phyloP scores from a whole-genome alignment of 179 eudicot species.

The Camellia oleifera region DNA sequence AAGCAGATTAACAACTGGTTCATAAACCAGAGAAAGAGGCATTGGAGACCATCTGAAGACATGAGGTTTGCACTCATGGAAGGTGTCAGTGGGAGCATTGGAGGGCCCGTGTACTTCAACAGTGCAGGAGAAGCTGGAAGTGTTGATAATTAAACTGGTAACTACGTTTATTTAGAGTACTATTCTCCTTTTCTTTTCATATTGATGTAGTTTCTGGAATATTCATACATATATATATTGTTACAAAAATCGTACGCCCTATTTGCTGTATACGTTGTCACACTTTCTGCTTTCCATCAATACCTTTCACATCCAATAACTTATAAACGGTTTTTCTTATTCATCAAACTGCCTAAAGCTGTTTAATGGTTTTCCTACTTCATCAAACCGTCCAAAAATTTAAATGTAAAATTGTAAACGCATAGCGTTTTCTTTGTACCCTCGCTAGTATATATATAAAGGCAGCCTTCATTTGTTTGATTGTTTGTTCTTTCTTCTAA shows the following conservation, averaged over 20 bases:
- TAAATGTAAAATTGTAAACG: too few species aligned
- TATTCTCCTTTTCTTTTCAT: neutral
- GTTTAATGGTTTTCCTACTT: too few species aligned
- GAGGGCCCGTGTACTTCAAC: constrained; percentile 26
- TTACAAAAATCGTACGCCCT: too few species aligned
- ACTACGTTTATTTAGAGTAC: neutral
- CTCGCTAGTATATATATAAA: too few species aligned
- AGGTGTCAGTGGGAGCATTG: constrained; percentile 31
- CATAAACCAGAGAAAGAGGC: constrained; percentile 87
- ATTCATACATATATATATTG: neutral
- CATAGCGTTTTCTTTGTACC: too few species aligned
- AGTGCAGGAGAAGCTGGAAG: constrained; percentile 26
- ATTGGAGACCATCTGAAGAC: constrained; percentile 89
- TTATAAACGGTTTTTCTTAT: too few species aligned
- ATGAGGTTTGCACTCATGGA: constrained; percentile 84
- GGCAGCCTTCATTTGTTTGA: too few species aligned
- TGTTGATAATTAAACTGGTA: constrained; percentile 22
- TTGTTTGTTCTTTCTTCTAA: neutral
- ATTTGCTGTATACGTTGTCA: too few species aligned
- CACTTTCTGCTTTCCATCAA: too few species aligned
- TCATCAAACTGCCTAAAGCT: too few species aligned
- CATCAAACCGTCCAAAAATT: too few species aligned
- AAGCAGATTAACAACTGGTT: constrained; percentile 95
- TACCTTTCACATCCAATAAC: too few species aligned
- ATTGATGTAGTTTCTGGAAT: neutral